Base-by-base conservation (phyloP, 495 filamentous ascomycete species). In the Talaromyces proteolyticus region DNA sequence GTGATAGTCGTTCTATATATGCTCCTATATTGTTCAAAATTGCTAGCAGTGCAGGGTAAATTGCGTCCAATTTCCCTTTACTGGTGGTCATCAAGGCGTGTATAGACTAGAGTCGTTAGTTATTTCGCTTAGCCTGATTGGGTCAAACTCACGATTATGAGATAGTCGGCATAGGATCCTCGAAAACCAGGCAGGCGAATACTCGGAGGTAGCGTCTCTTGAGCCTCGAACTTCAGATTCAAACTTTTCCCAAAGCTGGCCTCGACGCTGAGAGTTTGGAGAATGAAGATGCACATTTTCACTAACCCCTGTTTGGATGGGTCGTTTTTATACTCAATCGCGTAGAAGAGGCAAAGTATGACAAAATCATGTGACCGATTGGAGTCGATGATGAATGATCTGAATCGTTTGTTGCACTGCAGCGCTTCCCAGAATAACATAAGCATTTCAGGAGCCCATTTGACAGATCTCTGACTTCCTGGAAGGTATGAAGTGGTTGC, bases 371-470 rank as follows among this genome's bases (percentile, higher is more conserved):
- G 88, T 0, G 89, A 87, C 36, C 91, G 77, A 56, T 95, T 90
- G 0, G 93, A 96, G 55, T 97, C 93, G 53, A 96, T 91, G 60
- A 99, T 92, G 67, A 95, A 99, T 1, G 90, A 92, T 43, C 94
- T 76, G 68, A 99, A 97, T 43, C 94, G 80, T 69, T 95, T 97
- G 67, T 99, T 99, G 76, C 92, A 96, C 65, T 99, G 93, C 22
- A 95, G 78, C 6, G 88, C 80, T 68, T 99, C 93, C 93, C 93
- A 99, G 64, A 96, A 99, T 2, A 99, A 79, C 77, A 97, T 91
- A 34, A 97, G 81, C 74, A 95, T 96, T 66, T 99, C 93, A 6
- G 94, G 91, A 2, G 91, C 89, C 77, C 91, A 96, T 66, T 87
- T 89, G 50, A 90, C 68, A 0, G 85, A 79, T 49, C 82, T 79